phyloP scores from a whole-genome alignment of 1,139 yeast genomes.

The Yamadazyma dendronema region DNA sequence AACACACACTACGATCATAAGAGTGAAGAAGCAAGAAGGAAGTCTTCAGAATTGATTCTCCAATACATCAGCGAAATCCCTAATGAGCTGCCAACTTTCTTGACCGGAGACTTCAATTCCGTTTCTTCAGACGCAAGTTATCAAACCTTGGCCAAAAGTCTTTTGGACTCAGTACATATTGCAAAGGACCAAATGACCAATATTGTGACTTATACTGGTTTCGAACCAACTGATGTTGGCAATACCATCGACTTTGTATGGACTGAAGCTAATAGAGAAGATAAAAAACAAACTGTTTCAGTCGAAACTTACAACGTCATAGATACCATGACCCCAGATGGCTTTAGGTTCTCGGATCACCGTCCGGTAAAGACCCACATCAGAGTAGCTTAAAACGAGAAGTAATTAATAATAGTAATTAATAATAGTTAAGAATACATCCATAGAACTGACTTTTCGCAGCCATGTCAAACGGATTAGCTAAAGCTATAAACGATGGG shows the following conservation, averaged over 20 bases:
- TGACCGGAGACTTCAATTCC: slow-evolving; percentile 20
- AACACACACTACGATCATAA: slow-evolving; percentile 46
- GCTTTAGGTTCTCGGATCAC: slow-evolving; percentile 39
- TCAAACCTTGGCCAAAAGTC: slow-evolving; percentile 24
- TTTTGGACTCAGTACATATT: slow-evolving; percentile 19
- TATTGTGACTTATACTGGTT: slow-evolving; percentile 40
- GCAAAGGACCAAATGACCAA: slow-evolving; percentile 18
- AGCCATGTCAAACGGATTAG: too few species aligned
- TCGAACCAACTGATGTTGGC: slow-evolving; percentile 21
- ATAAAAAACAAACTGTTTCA: slow-evolving; percentile 10
- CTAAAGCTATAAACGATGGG: too few species aligned
- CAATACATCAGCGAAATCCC: slow-evolving; percentile 27
- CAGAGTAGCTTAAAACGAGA: too few species aligned
- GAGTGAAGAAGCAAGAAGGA: slow-evolving; percentile 35
- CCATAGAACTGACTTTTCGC: too few species aligned
- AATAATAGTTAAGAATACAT: too few species aligned
- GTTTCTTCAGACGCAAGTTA: slow-evolving; percentile 12
- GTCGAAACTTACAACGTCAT: slow-evolving; percentile 35
- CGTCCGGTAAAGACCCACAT: slow-evolving; percentile 31
- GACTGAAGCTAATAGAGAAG: slow-evolving; percentile 19
- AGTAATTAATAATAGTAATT: too few species aligned
- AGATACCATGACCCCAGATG: slow-evolving; percentile 24
- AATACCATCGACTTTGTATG: slow-evolving; percentile 29
- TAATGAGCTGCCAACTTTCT: slow-evolving; percentile 31
- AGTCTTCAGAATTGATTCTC: slow-evolving; percentile 28